phyloP scores from a whole-genome alignment of 2,329 filamentous ascomycete genomes.

The Beauveria caledonica region DNA sequence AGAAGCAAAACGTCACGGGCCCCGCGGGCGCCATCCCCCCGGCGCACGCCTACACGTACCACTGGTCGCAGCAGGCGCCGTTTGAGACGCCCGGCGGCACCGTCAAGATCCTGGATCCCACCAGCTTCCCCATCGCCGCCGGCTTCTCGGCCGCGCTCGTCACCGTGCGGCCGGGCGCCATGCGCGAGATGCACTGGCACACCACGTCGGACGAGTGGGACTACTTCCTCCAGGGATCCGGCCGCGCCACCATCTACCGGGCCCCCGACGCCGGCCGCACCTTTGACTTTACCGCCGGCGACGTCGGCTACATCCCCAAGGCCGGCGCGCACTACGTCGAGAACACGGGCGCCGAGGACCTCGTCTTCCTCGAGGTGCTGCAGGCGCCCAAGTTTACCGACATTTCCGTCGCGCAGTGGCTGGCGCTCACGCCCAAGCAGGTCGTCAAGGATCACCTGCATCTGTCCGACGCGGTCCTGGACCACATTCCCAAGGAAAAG shows the following conservation, averaged over 20 bases:
- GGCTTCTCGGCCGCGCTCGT: conserved; percentile 50
- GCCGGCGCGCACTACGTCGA: conserved; percentile 50
- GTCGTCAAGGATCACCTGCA: conserved; percentile 50
- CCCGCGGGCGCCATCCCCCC: conserved; percentile 33
- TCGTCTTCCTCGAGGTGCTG: conserved; percentile 53
- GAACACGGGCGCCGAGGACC: conserved; percentile 49
- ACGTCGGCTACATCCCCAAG: conserved; percentile 49
- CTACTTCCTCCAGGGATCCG: conserved; percentile 49
- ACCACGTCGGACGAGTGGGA: conserved; percentile 52
- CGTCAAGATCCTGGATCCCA: conserved; percentile 51
- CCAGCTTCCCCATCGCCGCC: conserved; percentile 47
- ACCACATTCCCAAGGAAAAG: conserved; percentile 32
- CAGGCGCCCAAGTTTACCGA: conserved; percentile 44
- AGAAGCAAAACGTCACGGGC: conserved; percentile 38
- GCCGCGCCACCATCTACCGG: conserved; percentile 46
- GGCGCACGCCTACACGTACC: conserved; percentile 37
- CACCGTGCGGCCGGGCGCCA: conserved; percentile 51
- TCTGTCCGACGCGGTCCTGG: conserved; percentile 28
- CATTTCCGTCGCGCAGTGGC: conserved; percentile 49
- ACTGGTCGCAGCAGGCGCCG: conserved; percentile 43
- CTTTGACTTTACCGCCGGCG: conserved; percentile 51
- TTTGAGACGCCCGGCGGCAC: conserved; percentile 45
- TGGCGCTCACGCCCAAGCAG: conserved; percentile 48
- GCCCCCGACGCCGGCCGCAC: conserved; percentile 43
- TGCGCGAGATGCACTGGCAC: conserved; percentile 60